Base-by-base conservation (phyloP, 148 eudicot genomes). In the Silene uniflora region DNA sequence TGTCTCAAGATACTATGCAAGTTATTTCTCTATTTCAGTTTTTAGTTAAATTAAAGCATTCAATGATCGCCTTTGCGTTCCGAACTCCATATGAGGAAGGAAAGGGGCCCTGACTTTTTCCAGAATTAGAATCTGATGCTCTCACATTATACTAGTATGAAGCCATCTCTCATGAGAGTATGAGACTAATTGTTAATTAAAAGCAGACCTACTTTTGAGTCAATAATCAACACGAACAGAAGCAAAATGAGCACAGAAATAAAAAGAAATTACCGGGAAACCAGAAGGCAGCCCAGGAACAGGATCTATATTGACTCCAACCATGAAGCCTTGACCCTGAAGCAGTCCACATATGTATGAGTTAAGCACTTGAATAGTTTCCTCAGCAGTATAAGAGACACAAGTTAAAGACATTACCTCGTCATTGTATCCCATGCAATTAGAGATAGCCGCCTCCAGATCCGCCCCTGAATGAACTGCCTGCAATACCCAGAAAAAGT, bases 381-480 rank as follows among this genome's bases (percentile, higher is more conserved):
- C 61, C 42, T 55, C 18, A 73, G 27, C 55, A 52, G 60, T 59
- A 67, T 65, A 81, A 80, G 47, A 32, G 27, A 54, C 67, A 32
- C 55, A 22, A 69, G 46, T 56, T 49, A 24, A 32, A 67, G 67
- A 79, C 71, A 62, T 52, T 89, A 95, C 99, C 98, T 90, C 86
- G 49, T 91, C 68, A 62, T 24, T 87, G 84, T 95, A 95, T 66
- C 99, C 99, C 97, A 92, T 88, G 87, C 96, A 90, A 79, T 89
- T 95, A 25, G 90, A 74, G 54, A 89, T 81, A 73, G 99, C 92
- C 22, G 99, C 93, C 78, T 95, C 99, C 67, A 95, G 91, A 89
- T 95, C 97, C 74, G 99, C 99, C 32, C 99, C 98, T 75, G 99
- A 95, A 89, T 95, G 99, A 84, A 95, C 99, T 68, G 98, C 99